These are phyloP conservation scores for Pythium aquatile DNA, from an alignment of 352 stramenopile genomes.

Conservation along the genomic window DNA sequence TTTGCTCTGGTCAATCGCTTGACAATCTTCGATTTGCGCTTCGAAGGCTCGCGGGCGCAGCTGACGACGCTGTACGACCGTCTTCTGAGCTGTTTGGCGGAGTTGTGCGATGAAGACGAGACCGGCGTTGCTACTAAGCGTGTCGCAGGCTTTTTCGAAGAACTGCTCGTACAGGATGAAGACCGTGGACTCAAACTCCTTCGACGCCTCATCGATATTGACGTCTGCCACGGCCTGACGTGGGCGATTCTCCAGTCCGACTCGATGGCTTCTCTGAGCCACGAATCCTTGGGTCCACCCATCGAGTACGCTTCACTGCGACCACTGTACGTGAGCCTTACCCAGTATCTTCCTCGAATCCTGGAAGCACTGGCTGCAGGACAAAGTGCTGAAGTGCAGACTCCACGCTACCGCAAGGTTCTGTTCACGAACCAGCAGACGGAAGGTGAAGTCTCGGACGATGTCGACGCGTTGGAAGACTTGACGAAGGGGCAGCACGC, in stretches of 20 bases:
- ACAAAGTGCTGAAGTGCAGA: neutral
- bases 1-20: constrained; percentile 29
- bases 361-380: constrained; percentile 5
- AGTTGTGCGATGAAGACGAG: constrained; percentile 59
- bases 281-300: constrained; percentile 49
- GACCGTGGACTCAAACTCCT: constrained; percentile 30
- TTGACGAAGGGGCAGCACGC: constrained; percentile 16
- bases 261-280: constrained; percentile 53
- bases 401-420: constrained; percentile 21
- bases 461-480: constrained; percentile 19
- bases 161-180: constrained; percentile 27
- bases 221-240: constrained; percentile 70
- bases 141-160: constrained; percentile 42
- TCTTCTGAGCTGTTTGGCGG: constrained; percentile 47
- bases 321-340: constrained; percentile 20
- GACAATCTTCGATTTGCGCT: constrained; percentile 24
- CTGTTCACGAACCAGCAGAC: constrained; percentile 29
- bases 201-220: constrained; percentile 56
- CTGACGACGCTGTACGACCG: constrained; percentile 50
- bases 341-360: constrained; percentile 4
- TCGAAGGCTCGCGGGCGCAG: constrained; percentile 50
- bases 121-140: constrained; percentile 25
- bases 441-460: constrained; percentile 2
- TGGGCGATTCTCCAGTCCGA: constrained; percentile 71
- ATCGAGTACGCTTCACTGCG: constrained; percentile 28